Conservation (phyloP, 2,329 filamentous ascomycete species). For the Ceratocystis ficicola region DNA sequence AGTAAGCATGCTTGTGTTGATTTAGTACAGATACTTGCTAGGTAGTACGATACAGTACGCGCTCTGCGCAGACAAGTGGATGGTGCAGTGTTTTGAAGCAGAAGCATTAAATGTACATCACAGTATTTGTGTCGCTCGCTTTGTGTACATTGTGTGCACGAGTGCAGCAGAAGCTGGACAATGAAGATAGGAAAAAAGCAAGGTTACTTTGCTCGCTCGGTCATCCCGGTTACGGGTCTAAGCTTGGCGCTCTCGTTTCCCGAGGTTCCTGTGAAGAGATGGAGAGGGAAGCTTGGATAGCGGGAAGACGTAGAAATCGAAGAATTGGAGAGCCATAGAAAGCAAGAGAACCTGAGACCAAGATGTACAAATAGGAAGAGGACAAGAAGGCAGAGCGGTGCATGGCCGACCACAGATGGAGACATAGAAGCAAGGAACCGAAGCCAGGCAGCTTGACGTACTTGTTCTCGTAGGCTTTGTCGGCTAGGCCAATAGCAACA, state of each 20-base stretch:
- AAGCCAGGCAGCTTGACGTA: background rate
- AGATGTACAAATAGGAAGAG: background rate
- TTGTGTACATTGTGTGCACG: background rate
- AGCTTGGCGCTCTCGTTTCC: constrained; percentile 10
- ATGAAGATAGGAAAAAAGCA: background rate
- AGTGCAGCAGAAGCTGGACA: background rate
- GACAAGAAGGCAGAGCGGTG: background rate
- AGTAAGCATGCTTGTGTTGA: background rate
- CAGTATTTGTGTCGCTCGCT: too few relatives aligned
- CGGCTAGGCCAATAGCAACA: background rate
- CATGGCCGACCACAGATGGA: background rate
- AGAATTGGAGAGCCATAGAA: background rate
- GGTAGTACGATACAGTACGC: too few relatives aligned
- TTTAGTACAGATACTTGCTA: too few relatives aligned
- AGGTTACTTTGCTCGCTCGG: constrained; percentile 6
- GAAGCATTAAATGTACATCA: too few relatives aligned
- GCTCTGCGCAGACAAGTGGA: background rate
- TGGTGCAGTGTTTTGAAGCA: background rate
- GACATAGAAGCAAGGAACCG: background rate
- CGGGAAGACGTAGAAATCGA: background rate
- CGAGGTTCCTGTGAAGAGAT: too few relatives aligned
- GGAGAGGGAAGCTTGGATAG: background rate
- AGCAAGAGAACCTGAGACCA: background rate
- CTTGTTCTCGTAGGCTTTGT: background rate
- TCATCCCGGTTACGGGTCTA: constrained; percentile 6